Conservation (phyloP, 192 early-diverging fungal genomes). For the Diversispora eburnea region DNA sequence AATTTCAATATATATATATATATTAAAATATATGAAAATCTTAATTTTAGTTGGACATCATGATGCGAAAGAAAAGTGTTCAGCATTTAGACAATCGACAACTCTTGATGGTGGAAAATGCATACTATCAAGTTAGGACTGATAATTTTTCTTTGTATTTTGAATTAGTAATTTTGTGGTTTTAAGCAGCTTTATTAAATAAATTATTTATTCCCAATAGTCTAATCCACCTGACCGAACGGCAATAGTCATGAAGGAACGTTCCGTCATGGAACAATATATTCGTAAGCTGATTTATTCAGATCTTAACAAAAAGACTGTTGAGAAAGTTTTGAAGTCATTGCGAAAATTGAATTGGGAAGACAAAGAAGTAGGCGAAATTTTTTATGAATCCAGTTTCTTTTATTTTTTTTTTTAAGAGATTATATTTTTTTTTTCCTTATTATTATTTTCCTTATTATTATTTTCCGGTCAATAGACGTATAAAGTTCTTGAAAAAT, state of each 20-base stretch:
- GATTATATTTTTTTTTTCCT: not conserved
- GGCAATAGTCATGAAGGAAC: slow-evolving; percentile 60
- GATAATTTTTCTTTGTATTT: not conserved
- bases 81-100: slow-evolving; percentile 84
- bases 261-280: slow-evolving; percentile 82
- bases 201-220: slow-evolving; percentile 24
- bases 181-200: slow-evolving; percentile 16
- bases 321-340: slow-evolving; percentile 61
- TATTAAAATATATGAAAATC: not conserved
- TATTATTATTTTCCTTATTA: no score
- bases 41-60: slow-evolving; percentile 67
- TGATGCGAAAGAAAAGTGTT: slow-evolving; percentile 84
- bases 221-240: slow-evolving; percentile 79
- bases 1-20: no score
- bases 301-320: slow-evolving; percentile 70
- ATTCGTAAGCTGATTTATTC: slow-evolving; percentile 84
- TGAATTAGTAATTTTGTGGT: slow-evolving; percentile 5
- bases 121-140: slow-evolving; percentile 66
- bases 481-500: slow-evolving; percentile 58
- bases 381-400: not conserved
- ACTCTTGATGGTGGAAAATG: slow-evolving; percentile 89
- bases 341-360: slow-evolving; percentile 89
- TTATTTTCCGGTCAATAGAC: slow-evolving; percentile 34
- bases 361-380: slow-evolving; percentile 43
- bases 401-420: not conserved